Percentiles rank a stretch among this genome's conserved stretches.
Conservation (phyloP, 2,329 filamentous ascomycete genomes). For the Arthrinium phaeospermum region DNA sequence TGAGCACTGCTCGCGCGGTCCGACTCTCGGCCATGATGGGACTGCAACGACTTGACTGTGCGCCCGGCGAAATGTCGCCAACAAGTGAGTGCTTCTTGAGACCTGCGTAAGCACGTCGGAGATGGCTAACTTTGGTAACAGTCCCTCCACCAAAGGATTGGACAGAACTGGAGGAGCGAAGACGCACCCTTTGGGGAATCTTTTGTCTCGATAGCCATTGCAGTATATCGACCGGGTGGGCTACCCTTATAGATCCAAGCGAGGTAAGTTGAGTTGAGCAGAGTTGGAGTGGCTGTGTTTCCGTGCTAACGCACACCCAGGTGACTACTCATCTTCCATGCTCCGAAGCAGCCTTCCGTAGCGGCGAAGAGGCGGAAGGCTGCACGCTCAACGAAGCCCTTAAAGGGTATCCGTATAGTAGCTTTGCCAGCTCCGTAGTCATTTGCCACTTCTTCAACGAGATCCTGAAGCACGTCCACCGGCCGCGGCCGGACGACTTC, state of each 20-base stretch:
- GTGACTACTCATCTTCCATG: constrained; percentile 81
- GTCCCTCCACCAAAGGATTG: constrained; percentile 77
- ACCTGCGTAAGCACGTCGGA: not conserved
- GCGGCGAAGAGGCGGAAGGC: constrained; percentile 66
- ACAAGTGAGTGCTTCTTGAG: not conserved
- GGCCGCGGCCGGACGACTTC: constrained; percentile 69
- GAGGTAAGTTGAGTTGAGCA: constrained; percentile 53
- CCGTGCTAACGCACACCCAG: constrained; percentile 39
- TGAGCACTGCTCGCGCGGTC: constrained; percentile 75
- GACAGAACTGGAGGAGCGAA: constrained; percentile 81
- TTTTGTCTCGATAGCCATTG: constrained; percentile 86
- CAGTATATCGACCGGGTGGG: constrained; percentile 90
- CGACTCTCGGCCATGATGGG: constrained; percentile 85
- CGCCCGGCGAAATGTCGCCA: constrained; percentile 58
- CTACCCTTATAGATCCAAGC: constrained; percentile 75
- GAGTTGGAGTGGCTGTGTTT: constrained; percentile 8
- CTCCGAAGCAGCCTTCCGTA: constrained; percentile 77
- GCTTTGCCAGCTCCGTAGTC: constrained; percentile 75
- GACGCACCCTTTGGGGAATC: constrained; percentile 84
- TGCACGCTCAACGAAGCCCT: constrained; percentile 69
- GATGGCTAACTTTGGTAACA: constrained; percentile 42
- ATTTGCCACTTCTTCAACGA: constrained; percentile 80
- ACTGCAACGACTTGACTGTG: constrained; percentile 53
- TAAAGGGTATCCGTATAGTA: constrained; percentile 66
- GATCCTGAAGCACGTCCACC: constrained; percentile 82